Evolutionary conservation across 129 eudicot genomes (phyloP).

Genomic region (Saposhnikovia divaricata): DNA sequence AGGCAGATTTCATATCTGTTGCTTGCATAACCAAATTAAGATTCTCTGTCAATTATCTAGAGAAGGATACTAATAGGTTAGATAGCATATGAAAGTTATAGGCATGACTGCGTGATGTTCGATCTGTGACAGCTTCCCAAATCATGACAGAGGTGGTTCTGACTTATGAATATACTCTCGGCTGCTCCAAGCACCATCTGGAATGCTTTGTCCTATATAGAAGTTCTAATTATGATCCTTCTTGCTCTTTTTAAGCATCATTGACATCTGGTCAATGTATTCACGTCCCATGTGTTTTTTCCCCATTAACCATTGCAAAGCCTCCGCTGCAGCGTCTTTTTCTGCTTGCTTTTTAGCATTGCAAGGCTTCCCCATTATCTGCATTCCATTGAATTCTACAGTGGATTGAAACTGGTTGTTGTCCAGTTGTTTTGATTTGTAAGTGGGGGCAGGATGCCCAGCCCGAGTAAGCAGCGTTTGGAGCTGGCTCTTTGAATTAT

Average conservation of each 20-base stretch:
- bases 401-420: conserved; percentile 60
- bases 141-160: background rate
- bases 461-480: conserved; percentile 77
- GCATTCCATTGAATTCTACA: conserved; percentile 71
- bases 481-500: conserved; percentile 77
- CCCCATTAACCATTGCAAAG: conserved; percentile 60
- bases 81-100: background rate
- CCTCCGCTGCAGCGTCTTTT: conserved; percentile 90
- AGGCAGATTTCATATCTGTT: background rate
- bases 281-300: conserved; percentile 40
- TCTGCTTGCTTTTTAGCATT: conserved; percentile 84
- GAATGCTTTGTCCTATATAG: background rate
- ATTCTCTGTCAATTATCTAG: background rate
- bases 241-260: conserved; percentile 76
- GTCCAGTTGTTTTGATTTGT: conserved; percentile 46
- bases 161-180: background rate
- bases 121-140: background rate
- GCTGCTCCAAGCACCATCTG: conserved; percentile 3
- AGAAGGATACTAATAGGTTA: background rate
- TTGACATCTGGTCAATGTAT: conserved; percentile 45
- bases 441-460: conserved; percentile 56
- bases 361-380: conserved; percentile 75
- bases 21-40: background rate
- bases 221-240: conserved; percentile 36
- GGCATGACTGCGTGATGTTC: background rate